Evolutionary conservation across 805 yeast species (phyloP).

Genomic region (Metschnikowia proteae): DNA sequence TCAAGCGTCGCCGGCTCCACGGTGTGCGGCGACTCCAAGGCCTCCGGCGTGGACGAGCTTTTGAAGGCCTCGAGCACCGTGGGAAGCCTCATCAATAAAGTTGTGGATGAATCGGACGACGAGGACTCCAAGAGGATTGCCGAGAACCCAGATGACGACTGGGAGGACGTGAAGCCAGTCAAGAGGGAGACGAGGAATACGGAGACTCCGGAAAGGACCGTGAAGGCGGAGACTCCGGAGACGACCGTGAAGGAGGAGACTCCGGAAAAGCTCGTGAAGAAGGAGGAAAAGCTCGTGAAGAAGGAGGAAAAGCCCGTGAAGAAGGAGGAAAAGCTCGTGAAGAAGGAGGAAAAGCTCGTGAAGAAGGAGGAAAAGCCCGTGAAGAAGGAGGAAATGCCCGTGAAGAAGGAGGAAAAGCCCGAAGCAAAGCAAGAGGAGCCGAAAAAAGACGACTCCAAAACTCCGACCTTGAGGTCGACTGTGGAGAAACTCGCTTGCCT

Average conservation of each 20-base stretch:
- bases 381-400: too few species aligned
- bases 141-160: slow-evolving; percentile 31
- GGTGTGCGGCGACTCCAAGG: too few species aligned
- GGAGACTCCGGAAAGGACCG: neutral
- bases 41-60: slow-evolving; percentile 25
- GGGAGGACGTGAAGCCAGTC: slow-evolving; percentile 37
- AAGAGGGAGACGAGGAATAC: neutral
- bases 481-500: slow-evolving; percentile 62
- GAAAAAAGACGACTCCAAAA: slow-evolving; percentile 1
- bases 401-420: too few species aligned
- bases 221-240: neutral
- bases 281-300: too few species aligned
- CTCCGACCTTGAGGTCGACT: slow-evolving; percentile 63
- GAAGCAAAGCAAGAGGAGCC: slow-evolving; percentile 10
- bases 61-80: slow-evolving; percentile 37
- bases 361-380: too few species aligned
- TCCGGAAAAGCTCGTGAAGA: slow-evolving; percentile 1
- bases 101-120: slow-evolving; percentile 36
- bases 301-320: too few species aligned
- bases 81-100: slow-evolving; percentile 33
- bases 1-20: too few species aligned
- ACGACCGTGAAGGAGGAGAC: neutral
- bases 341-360: too few species aligned
- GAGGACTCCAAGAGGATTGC: slow-evolving; percentile 25
- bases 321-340: too few species aligned